phyloP scores from a whole-genome alignment of 176 grass and related monocot species.

The Musa schizocarpa region DNA sequence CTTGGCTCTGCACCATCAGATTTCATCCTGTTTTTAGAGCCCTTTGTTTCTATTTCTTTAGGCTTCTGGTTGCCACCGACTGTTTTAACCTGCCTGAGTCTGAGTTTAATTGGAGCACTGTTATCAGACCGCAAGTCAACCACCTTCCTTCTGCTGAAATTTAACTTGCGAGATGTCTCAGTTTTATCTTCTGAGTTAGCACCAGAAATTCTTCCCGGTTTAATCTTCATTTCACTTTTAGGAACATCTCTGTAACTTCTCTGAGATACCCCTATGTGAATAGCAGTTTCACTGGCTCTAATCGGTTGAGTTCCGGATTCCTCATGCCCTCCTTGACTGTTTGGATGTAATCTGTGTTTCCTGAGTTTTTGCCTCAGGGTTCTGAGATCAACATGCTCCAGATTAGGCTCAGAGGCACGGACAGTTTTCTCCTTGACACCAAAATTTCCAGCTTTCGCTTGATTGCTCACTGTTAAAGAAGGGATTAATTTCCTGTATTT shows the following conservation, averaged over 20 bases:
- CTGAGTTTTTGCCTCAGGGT: conserved; percentile 16
- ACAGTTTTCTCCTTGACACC: conserved; percentile 28
- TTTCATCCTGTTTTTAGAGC: not conserved
- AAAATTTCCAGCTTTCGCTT: conserved; percentile 25
- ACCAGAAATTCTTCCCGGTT: not conserved
- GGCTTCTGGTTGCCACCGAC: not conserved
- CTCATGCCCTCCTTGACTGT: not conserved
- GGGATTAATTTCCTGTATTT: conserved; percentile 19
- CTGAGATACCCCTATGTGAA: not conserved
- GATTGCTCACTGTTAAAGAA: conserved; percentile 26
- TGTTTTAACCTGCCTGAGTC: conserved; percentile 26
- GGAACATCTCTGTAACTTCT: not conserved
- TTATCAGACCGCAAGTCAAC: conserved; percentile 21
- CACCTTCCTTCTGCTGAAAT: conserved; percentile 35
- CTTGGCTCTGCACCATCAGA: not conserved
- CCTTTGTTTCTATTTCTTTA: conserved; percentile 19
- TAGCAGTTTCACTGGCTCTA: not conserved
- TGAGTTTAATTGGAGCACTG: conserved; percentile 23
- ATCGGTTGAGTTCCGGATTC: not conserved
- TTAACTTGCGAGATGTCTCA: conserved; percentile 27
- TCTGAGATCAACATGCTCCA: conserved; percentile 20
- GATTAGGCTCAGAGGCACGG: conserved; percentile 28
- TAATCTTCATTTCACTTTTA: conserved; percentile 21
- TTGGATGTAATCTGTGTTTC: conserved; percentile 24
- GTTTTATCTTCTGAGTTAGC: not conserved